These are phyloP conservation scores for Paecilomyces variotii DNA, from an alignment of 2,329 filamentous ascomycete genomes.

Conservation along the genomic window DNA sequence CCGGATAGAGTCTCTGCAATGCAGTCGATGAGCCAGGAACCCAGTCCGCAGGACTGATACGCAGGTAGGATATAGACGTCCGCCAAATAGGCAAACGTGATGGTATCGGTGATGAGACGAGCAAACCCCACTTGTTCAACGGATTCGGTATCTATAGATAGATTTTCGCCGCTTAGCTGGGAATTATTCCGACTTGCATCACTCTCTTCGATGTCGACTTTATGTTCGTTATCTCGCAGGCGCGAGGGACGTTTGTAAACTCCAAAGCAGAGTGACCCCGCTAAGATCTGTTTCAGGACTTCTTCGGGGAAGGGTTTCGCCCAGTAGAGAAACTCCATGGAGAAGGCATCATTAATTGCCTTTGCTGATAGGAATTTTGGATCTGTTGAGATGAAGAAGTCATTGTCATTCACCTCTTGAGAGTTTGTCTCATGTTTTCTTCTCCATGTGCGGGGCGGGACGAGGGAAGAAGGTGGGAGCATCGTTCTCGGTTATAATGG, in stretches of 20 bases:
- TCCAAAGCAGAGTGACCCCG: slow-evolving; percentile 53
- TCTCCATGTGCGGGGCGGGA: slow-evolving; percentile 2
- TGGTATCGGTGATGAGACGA: slow-evolving; percentile 61
- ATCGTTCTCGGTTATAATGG: background rate
- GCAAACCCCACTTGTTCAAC: slow-evolving; percentile 48
- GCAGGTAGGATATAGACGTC: slow-evolving; percentile 58
- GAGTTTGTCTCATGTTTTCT: background rate
- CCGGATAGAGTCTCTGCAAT: slow-evolving; percentile 46
- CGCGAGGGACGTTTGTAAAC: slow-evolving; percentile 36
- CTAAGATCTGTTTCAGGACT: slow-evolving; percentile 44
- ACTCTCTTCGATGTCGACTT: slow-evolving; percentile 2
- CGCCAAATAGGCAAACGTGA: slow-evolving; percentile 61
- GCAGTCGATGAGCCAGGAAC: slow-evolving; percentile 56
- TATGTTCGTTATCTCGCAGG: slow-evolving; percentile 5
- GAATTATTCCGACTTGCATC: too few relatives aligned
- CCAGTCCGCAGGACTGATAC: slow-evolving; percentile 56
- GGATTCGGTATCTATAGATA: slow-evolving; percentile 1
- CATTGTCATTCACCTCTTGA: slow-evolving; percentile 18
- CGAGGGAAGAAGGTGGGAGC: slow-evolving; percentile 1
- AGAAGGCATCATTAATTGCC: slow-evolving; percentile 49
- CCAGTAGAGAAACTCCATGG: slow-evolving; percentile 55
- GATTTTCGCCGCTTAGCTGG: background rate
- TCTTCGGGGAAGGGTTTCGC: slow-evolving; percentile 44
- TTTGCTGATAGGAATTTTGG: slow-evolving; percentile 46
- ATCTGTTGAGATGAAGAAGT: slow-evolving; percentile 56